phyloP scores from a whole-genome alignment of 2,329 filamentous ascomycete genomes.

The Botrytis elliptica region DNA sequence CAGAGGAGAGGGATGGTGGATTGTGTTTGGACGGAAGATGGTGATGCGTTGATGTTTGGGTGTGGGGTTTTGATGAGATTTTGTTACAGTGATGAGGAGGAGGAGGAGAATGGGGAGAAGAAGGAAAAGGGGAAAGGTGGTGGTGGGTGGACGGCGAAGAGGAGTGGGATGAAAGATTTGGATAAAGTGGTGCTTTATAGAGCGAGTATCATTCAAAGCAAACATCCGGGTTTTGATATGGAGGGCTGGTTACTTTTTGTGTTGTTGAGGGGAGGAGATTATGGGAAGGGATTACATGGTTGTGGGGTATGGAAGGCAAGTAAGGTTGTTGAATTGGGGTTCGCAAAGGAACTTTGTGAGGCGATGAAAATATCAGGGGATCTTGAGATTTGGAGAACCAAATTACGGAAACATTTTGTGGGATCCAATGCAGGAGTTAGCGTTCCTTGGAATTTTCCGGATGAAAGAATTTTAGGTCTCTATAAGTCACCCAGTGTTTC shows the following conservation, averaged over 20 bases:
- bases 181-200: conserved; percentile 22
- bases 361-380: not conserved
- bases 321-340: not conserved
- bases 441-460: conserved; percentile 21
- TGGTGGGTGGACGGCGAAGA: conserved; percentile 17
- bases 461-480: conserved; percentile 17
- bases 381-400: conserved; percentile 17
- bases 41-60: conserved; percentile 94
- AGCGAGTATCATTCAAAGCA: conserved; percentile 21
- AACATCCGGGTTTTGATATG: conserved; percentile 2
- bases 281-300: conserved; percentile 1
- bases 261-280: conserved; percentile 7
- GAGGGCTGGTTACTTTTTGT: conserved; percentile 20
- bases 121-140: conserved; percentile 17
- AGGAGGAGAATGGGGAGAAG: not conserved
- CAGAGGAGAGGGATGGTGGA: conserved; percentile 80
- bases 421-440: conserved; percentile 3
- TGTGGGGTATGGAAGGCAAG: not conserved
- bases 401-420: conserved; percentile 6
- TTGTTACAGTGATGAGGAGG: not conserved
- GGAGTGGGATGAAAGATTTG: conserved; percentile 6
- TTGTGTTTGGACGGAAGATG: conserved; percentile 88
- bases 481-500: conserved; percentile 23
- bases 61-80: conserved; percentile 43
- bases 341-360: not conserved